Conservation (phyloP, 225 moss, liverwort and hornwort genomes). For the Physcomitrellopsis africana region DNA sequence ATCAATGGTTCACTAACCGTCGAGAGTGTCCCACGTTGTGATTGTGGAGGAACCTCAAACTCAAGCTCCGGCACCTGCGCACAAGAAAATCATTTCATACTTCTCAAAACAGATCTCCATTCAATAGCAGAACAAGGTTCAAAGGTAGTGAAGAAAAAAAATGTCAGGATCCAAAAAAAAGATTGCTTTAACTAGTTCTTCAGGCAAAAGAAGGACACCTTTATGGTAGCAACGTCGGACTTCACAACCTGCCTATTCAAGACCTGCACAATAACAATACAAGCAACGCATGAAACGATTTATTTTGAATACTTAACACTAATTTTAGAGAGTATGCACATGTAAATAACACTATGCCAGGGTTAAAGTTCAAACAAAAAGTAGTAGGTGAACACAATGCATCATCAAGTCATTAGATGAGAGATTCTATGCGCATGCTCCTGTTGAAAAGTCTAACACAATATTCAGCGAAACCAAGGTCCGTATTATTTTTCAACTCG, state of each 20-base stretch:
- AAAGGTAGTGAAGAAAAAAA: background rate
- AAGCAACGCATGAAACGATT: background rate
- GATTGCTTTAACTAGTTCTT: background rate
- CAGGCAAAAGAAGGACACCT: conserved; percentile 40
- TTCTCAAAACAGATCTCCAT: conserved; percentile 2
- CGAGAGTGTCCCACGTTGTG: conserved; percentile 75
- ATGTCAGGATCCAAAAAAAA: background rate
- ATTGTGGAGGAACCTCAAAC: conserved; percentile 73
- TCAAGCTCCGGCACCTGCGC: conserved; percentile 77
- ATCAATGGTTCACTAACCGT: conserved; percentile 49
- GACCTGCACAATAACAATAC: conserved; percentile 39
- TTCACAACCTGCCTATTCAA: conserved; percentile 87
- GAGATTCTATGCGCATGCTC: background rate
- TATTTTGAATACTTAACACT: background rate
- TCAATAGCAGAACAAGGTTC: conserved; percentile 1
- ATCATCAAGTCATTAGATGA: conserved; percentile 2
- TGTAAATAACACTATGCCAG: background rate
- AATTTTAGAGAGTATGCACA: background rate
- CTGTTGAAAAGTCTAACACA: background rate
- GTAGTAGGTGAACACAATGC: background rate
- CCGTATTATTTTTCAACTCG: background rate
- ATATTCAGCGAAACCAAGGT: background rate
- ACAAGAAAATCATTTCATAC: background rate
- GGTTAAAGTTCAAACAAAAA: background rate
- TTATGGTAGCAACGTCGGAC: conserved; percentile 74